Evolutionary conservation across 176 grass and related monocot genomes (phyloP), one percentile per base, ranked within the genome.

Genomic region (Luzula sylvatica): DNA sequence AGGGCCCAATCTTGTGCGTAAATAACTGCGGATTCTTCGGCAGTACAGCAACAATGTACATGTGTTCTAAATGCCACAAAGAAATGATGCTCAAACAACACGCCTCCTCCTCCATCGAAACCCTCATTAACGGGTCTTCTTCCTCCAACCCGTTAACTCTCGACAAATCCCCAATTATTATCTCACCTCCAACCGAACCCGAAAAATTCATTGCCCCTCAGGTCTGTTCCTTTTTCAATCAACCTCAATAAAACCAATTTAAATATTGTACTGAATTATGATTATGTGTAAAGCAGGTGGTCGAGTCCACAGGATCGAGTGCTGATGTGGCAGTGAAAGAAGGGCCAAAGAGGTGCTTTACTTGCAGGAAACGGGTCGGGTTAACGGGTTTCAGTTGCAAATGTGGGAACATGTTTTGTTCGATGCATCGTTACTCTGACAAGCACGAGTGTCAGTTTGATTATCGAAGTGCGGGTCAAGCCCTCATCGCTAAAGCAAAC

Each of bases 51-150:
- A 96, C 85, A 3, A 84, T 84, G 77, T 89, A 96, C 56, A 96
- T 96, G 92, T 96, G 92, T 49, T 96, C 92, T 58, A 96, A 96
- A 74, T 96, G 92, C 65, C 84, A 96, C 59, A 96, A 90, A 55
- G 92, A 86, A 43, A 77, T 90, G 81, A 60, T 82, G 4, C 48
- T 63, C 60, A 96, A 96, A 60, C 64, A 86, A 61, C 42, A 32
- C 47, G 85, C 85, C 1, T 81, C 81, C 16, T 82, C 92, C 46
- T 96, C 92, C 35, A 90, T 90, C 1, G 92, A 79, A 38, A 89
- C 65, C 58, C 71, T 90, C 20, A 82, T 96, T 46, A 90, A 96
- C 11, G 92, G 90, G n/a, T 64, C 60, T 45, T 38, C 15, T 11
- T 5, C 47, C 17, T 66, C 60, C 0, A 13, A 73, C 12, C 15